Base-by-base conservation (phyloP, 768 basidiomycete genomes). In the Suillus subluteus region DNA sequence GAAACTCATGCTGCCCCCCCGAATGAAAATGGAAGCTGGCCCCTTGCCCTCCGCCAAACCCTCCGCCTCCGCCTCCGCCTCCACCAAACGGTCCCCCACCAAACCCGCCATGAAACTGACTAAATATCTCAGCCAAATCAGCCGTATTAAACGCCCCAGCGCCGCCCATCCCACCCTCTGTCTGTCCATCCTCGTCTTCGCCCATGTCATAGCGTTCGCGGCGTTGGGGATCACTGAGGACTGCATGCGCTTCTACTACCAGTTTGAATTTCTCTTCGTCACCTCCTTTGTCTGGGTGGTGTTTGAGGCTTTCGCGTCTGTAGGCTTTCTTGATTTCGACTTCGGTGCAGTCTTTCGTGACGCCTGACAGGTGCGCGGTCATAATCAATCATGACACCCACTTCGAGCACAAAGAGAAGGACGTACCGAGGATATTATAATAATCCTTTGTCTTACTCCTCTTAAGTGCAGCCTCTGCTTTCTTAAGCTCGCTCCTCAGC, bases 181-280 rank as follows among this genome's bases (percentile, higher is more conserved):
- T 83, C 76, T 80, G 76, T 26, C 88, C 90, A 66, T 94, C 91
- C 69, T 93, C 91, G 71, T 94, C 93, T 68, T 92, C 92, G 43
- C 93, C 93, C 75, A 87, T 73, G 75, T 95, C 93, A 70, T 95
- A 95, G 48, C 93, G 86, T 70, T 89, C 83, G 50, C 93, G 84
- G 54, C 89, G 82, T 13, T 80, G 81, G 1, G 92, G 84, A 70
- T 96, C 95, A 0, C 92, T 94, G 3, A 96, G 87, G 4, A 96
- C 90, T 9, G 87, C 85, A 68, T 96, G 84, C 3, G 94, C 92
- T 77, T 95, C 95, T 1, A 83, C 87, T 38, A 94, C 89, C 26
- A 95, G 84, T 78, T 98, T 98, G 87, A 99, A 99, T 71, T 94
- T 92, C 74, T 98, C 97, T 72, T 97, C 96, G 74, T 95, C 94